Evolutionary conservation across 2,329 filamentous ascomycete genomes (phyloP), one percentile per base, ranked within the genome.

Genomic region (Eutypella sp.): DNA sequence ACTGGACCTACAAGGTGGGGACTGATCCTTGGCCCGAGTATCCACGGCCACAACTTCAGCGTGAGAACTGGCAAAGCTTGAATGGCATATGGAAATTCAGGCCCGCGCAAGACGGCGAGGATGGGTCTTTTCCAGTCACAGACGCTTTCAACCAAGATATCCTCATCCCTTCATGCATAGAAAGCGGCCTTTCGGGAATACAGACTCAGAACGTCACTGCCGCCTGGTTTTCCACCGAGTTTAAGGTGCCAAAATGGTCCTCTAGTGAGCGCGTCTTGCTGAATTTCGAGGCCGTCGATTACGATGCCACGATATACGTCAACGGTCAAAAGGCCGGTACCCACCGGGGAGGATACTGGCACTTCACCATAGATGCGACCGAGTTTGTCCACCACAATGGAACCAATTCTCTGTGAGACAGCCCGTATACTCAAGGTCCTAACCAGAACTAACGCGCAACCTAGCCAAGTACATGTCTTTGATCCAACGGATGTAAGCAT

Each of bases 401-500:
- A 4, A 62, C 67, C 1, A 84, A 85, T 55, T 72, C 76, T 45
- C 58, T 85, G 74, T 81, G 57, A 62, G 69, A 61, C 9, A n/a
- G n/a, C 18, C 38, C 38, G 9, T 8, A 15, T 15, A 29, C 24
- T 43, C 16, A 50, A 33, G 3, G 8, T 9, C 2, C 18, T 11
- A 18, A 19, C 36, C 41, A 20, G 33, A 42, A 18, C 34, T 23
- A 5, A 25, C 6, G 15, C 15, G n/a, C 29, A n/a, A 5, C 11
- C 4, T 40, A 82, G 79, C 5, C 68, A 81, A 19, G 79, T 87
- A 2, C 82, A 81, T 54, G 82, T 85, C 0, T 76, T 78, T 44
- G 84, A 88, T 49, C 84, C 84, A 0, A 87, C 84, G 0, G 84
- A 87, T 54, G 58, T 39, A 39, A 11, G 36, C 23, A 13, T 8